Evolutionary conservation across 352 stramenopile species (phyloP), one percentile per base, ranked within the genome.

Genomic region (Globisporangium splendens): DNA sequence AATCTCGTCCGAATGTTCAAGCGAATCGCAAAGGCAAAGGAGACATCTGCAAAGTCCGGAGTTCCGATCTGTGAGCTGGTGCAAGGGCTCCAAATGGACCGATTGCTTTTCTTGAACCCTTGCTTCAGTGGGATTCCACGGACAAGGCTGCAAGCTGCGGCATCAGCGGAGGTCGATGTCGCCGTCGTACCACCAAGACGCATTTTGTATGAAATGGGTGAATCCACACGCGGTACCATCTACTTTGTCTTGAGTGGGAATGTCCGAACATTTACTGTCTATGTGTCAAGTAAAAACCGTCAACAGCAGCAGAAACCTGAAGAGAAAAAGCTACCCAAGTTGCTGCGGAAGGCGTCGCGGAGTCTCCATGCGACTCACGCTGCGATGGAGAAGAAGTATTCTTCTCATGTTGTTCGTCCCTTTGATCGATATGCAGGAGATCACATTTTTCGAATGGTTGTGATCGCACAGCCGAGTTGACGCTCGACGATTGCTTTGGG

Each of bases 1-100:
- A 78, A 82, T 22, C 72, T 72, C 3, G 44, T 68, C 7, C 64
- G 72, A n/a, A 57, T 67, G 13, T 46, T 79, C 14, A 75, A 73
- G 54, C 63, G 70, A 38, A 50, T 75, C 2, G 46, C 69, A 38
- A 63, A 72, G 14, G 48, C 47, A n/a, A 56, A 22, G 24, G 28
- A 63, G 3, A n/a, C 38, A 2, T 28, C 63, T 0, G 2, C 58
- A 18, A 41, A 54, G 7, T 20, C 38, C 3, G 44, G 59, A 43
- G 14, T n/a, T 15, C 41, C 44, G 15, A 8, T 53, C 47, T 46
- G 42, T 8, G 21, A 47, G 20, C 44, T 43, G 12, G 22, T 63
- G 2, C 49, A 56, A 8, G 51, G 59, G 22, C 58, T 59, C n/a
- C 21, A 41, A 18, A 56, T 71, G 24, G 63, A 69, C 11, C 67